phyloP scores from a whole-genome alignment of 768 basidiomycete species.

The Mycena polygramma region DNA sequence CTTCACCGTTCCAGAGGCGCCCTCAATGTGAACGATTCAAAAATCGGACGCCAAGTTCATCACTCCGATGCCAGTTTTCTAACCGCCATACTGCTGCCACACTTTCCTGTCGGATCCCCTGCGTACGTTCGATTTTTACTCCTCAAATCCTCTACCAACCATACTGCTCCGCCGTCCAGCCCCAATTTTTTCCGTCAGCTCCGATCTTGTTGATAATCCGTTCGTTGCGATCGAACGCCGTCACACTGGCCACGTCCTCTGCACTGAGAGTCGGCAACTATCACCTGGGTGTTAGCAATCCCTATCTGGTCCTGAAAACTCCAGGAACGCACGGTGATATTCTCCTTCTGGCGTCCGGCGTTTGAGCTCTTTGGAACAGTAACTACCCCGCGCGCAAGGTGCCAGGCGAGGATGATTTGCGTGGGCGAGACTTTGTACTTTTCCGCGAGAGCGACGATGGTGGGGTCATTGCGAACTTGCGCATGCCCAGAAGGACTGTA shows the following conservation, averaged over 20 bases:
- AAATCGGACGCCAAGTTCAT: too few species aligned
- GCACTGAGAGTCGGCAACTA: conserved; percentile 16
- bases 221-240: conserved; percentile 18
- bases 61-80: too few species aligned
- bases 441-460: conserved; percentile 57
- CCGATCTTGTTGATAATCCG: background rate
- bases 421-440: conserved; percentile 62
- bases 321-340: conserved; percentile 47
- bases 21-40: too few species aligned
- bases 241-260: conserved; percentile 6
- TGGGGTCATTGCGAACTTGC: conserved; percentile 60
- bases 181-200: conserved; percentile 6
- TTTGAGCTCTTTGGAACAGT: conserved; percentile 65
- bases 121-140: too few species aligned
- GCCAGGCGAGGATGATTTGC: conserved; percentile 68
- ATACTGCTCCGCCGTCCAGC: conserved; percentile 24
- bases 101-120: too few species aligned
- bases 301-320: too few species aligned
- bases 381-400: conserved; percentile 58
- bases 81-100: too few species aligned
- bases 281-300: background rate
- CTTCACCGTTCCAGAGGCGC: too few species aligned
- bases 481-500: conserved; percentile 62
- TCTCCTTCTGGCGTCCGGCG: conserved; percentile 61
- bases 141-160: conserved; percentile 15